Evolutionary conservation across 139 green algal species (phyloP).

Genomic region (Chlamydomonas schloesseri): DNA sequence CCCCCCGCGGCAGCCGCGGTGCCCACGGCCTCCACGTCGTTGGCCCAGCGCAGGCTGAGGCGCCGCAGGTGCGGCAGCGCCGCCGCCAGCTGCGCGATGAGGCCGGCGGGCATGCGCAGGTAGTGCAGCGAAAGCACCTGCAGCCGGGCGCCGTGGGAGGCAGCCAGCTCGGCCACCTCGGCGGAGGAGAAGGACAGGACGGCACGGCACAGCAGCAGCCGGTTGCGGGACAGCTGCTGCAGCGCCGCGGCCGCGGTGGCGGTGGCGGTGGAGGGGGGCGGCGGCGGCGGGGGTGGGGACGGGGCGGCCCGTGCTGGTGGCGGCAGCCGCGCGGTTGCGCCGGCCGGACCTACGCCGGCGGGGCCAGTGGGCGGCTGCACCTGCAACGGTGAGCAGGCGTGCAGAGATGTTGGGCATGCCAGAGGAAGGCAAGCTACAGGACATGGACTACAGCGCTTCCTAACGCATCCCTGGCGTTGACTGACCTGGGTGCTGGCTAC

Average conservation of each 20-base stretch:
- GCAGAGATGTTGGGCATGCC: too few species aligned
- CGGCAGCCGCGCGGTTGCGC: too few species aligned
- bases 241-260: not conserved
- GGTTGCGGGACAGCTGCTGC: constrained; percentile 10
- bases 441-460: too few species aligned
- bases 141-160: not conserved
- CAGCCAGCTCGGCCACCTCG: not conserved
- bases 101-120: constrained; percentile 1
- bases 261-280: too few species aligned
- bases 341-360: too few species aligned
- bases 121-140: constrained; percentile 28
- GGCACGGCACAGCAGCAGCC: constrained; percentile 1
- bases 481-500: too few species aligned
- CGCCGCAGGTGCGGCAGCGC: constrained; percentile 22
- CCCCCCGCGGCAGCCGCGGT: not conserved
- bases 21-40: not conserved
- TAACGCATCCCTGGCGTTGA: too few species aligned
- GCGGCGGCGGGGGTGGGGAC: too few species aligned
- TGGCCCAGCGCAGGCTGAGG: constrained; percentile 13
- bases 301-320: too few species aligned
- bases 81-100: not conserved
- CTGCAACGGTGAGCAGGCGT: too few species aligned
- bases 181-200: not conserved
- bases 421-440: too few species aligned
- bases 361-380: too few species aligned